These are phyloP conservation scores for Lactifluus pinguis DNA, from an alignment of 768 basidiomycete genomes.

Conservation along the genomic window DNA sequence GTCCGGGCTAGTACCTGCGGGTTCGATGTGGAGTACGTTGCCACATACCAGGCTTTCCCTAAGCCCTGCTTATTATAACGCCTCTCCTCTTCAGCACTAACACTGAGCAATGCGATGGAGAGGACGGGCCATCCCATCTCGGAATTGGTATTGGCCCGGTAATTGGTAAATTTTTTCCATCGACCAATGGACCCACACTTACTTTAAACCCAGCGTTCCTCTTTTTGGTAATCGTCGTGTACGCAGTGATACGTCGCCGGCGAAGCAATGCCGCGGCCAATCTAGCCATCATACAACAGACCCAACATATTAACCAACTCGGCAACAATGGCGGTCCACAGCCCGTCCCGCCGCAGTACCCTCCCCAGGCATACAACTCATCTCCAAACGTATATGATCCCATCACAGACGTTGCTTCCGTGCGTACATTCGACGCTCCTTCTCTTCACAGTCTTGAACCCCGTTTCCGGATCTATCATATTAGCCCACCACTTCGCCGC, in stretches of 20 bases:
- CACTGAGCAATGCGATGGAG: neutral
- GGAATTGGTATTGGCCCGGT: neutral
- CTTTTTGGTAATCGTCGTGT: neutral
- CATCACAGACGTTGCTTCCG: neutral
- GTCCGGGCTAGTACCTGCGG: conserved; percentile 1
- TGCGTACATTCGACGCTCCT: neutral
- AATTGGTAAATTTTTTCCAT: neutral
- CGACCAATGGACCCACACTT: no score
- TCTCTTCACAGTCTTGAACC: neutral
- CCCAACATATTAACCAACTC: neutral
- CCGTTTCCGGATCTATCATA: neutral
- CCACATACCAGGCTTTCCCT: neutral
- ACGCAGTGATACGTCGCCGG: neutral
- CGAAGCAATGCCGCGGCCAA: neutral
- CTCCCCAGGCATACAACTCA: neutral
- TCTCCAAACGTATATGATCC: neutral
- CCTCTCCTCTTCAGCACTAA: neutral
- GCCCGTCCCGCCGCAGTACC: neutral
- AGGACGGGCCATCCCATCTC: neutral
- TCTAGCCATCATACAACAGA: neutral
- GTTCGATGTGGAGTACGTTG: neutral
- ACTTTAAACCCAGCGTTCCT: neutral
- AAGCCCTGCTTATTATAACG: no score
- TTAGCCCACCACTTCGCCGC: neutral
- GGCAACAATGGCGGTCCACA: neutral